Base-by-base conservation (phyloP, 805 yeast species). In the Huiozyma naganishii region DNA sequence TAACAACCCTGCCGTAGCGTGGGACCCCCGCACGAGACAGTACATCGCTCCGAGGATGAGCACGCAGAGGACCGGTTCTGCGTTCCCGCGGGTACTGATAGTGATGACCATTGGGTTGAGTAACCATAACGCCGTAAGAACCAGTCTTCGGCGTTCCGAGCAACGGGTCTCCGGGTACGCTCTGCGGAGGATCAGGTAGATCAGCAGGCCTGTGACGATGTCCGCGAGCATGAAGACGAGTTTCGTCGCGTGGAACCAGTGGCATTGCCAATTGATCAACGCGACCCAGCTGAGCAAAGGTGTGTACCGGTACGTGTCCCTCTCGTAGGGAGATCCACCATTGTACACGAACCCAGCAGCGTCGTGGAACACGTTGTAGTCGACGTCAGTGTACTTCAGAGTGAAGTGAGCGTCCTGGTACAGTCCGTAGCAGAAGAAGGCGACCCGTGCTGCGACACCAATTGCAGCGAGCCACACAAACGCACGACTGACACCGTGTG, bases 31-130 rank as follows among this genome's bases (percentile, higher is more conserved):
- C 3, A 70, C 45, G n/a, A 80, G 55, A 35, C 58, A 65, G 52
- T 75, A 78, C 0, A 84, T 54, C 36, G 79, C 65, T 6, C 72
- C 57, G 71, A 87, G 74, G 3, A 88, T 73, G 51, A 90, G 66
- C 30, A 85, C 88, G 2, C 94, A 86, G 39, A 92, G 62, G 1
- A 92, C 71, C 48, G 96, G 88, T 57, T 92, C 98, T 0, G 95
- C 83, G 28, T 92, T 84, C 1, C 98, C 98, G 39, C 98, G 70
- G 0, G 97, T 87, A 50, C 90, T 80, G 40, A 92, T 92, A 0
- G 95, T 87, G 30, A 82, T 77, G 0, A 89, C 97, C 92, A 92
- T 84, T 11, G 98, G 97, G 59, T 92, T 92, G 52, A 87, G 69
- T 13, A 92, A 69, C 97, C 97, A 92, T 5, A 90, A 65, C 3